phyloP scores from a whole-genome alignment of 768 basidiomycete species.

The Tricholoma matsutake region DNA sequence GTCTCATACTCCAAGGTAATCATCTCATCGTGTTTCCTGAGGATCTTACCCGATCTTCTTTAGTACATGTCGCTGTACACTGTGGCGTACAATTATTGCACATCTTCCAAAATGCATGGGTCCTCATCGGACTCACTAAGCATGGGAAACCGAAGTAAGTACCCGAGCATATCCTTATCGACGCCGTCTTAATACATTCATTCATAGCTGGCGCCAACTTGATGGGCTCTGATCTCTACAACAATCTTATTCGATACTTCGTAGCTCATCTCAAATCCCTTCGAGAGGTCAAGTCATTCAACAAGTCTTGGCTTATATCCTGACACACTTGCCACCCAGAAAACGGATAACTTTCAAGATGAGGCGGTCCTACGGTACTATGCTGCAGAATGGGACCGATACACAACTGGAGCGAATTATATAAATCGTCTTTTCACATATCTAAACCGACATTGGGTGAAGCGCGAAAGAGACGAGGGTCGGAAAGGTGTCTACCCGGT shows the following conservation, averaged over 20 bases:
- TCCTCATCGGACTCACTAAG: slow-evolving; percentile 40
- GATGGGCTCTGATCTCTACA: slow-evolving; percentile 97
- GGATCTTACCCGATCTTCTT: slow-evolving; percentile 7
- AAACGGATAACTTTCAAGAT: slow-evolving; percentile 77
- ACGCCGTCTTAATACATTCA: slow-evolving; percentile 29
- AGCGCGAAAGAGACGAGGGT: slow-evolving; percentile 96
- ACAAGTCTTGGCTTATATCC: slow-evolving; percentile 4
- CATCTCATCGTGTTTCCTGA: not conserved
- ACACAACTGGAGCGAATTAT: slow-evolving; percentile 96
- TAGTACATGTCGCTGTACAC: slow-evolving; percentile 90
- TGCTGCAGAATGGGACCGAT: slow-evolving; percentile 90
- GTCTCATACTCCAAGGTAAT: slow-evolving; percentile 74
- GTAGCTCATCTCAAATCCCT: slow-evolving; percentile 73
- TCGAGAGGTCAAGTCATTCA: slow-evolving; percentile 36
- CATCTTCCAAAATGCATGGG: slow-evolving; percentile 75
- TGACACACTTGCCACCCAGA: slow-evolving; percentile 39
- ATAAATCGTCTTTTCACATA: slow-evolving; percentile 98
- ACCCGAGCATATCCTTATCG: slow-evolving; percentile 30
- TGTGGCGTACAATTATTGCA: slow-evolving; percentile 98
- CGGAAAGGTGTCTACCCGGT: slow-evolving; percentile 92
- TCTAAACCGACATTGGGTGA: slow-evolving; percentile 99
- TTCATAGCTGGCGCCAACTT: slow-evolving; percentile 80
- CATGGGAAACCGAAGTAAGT: slow-evolving; percentile 68
- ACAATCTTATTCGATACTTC: slow-evolving; percentile 91
- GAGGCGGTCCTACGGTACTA: slow-evolving; percentile 89